A percentile compares a stretch with the other conserved stretches of the same genome.
phyloP scores from a whole-genome alignment of 2,329 filamentous ascomycete species.

The Cladophialophora chaetospira region DNA sequence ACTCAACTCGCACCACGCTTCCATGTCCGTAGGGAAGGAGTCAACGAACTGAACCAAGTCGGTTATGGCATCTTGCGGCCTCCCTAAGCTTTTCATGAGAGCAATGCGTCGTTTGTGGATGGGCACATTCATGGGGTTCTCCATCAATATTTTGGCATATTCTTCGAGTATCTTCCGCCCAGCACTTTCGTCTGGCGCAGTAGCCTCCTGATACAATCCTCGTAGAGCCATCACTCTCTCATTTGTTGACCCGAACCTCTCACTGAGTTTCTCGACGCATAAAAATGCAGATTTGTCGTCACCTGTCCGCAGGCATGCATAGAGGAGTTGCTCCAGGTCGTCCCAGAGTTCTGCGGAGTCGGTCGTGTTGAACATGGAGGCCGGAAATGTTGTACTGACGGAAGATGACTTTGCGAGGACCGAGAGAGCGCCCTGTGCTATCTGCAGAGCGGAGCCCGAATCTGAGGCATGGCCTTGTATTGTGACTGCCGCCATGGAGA shows the following conservation, averaged over 20 bases:
- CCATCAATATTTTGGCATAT: conserved; percentile 74
- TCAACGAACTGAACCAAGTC: conserved; percentile 76
- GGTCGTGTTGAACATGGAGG: conserved; percentile 52
- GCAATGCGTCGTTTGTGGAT: conserved; percentile 83
- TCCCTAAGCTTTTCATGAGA: conserved; percentile 73
- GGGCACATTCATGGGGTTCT: conserved; percentile 78
- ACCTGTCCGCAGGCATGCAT: conserved; percentile 80
- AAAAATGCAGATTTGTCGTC: conserved; percentile 76
- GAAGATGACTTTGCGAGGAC: conserved; percentile 54
- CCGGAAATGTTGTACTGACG: conserved; percentile 49
- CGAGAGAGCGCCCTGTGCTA: conserved; percentile 47
- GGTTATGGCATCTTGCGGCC: conserved; percentile 70
- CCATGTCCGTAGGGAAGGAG: conserved; percentile 82
- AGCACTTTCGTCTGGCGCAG: conserved; percentile 65
- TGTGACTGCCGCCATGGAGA: conserved; percentile 22
- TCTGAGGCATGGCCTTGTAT: conserved; percentile 35
- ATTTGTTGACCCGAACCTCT: conserved; percentile 80
- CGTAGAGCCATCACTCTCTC: conserved; percentile 82
- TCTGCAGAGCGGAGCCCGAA: conserved; percentile 49
- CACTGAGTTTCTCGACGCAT: conserved; percentile 72
- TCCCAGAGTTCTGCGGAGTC: conserved; percentile 83
- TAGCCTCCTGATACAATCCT: conserved; percentile 82
- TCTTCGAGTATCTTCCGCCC: conserved; percentile 71
- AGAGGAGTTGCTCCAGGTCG: conserved; percentile 81
- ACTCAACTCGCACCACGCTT: conserved; percentile 89